Evolutionary conservation across 2,329 filamentous ascomycete species (phyloP).

Genomic region (Phyllosticta paracitricarpa): DNA sequence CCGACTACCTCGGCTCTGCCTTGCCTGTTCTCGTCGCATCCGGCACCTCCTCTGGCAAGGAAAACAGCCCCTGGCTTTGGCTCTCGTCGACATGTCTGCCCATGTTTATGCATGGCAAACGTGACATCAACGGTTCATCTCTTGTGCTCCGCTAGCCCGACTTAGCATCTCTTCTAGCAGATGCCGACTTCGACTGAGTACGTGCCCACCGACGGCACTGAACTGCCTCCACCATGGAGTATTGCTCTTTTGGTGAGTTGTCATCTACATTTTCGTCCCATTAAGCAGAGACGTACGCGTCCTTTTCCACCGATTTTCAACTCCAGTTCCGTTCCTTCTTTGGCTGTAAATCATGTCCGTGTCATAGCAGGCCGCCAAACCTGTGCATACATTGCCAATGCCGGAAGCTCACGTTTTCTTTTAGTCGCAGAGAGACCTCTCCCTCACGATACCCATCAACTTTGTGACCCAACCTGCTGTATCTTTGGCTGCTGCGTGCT

Average conservation of each 20-base stretch:
- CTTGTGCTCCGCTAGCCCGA: neutral
- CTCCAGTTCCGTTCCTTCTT: neutral
- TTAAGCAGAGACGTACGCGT: neutral
- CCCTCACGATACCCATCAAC: slow-evolving; percentile 51
- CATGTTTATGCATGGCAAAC: neutral
- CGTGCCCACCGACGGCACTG: slow-evolving; percentile 11
- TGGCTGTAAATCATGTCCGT: neutral
- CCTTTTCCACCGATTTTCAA: neutral
- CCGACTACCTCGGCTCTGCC: neutral
- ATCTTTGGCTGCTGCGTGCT: slow-evolving; percentile 50
- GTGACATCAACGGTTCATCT: neutral
- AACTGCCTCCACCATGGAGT: slow-evolving; percentile 13
- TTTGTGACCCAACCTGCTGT: slow-evolving; percentile 49
- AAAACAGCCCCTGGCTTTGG: neutral
- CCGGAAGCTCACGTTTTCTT: neutral
- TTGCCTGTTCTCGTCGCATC: neutral
- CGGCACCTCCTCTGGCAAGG: neutral
- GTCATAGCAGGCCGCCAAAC: neutral
- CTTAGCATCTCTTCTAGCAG: neutral
- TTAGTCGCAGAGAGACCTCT: slow-evolving; percentile 53
- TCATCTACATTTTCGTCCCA: neutral
- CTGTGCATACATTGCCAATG: neutral
- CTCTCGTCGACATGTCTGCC: neutral
- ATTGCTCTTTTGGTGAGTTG: slow-evolving; percentile 13
- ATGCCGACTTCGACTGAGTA: slow-evolving; percentile 9